Conservation (phyloP, 176 grass and related monocot genomes). For the Bonia amplexicaulis region DNA sequence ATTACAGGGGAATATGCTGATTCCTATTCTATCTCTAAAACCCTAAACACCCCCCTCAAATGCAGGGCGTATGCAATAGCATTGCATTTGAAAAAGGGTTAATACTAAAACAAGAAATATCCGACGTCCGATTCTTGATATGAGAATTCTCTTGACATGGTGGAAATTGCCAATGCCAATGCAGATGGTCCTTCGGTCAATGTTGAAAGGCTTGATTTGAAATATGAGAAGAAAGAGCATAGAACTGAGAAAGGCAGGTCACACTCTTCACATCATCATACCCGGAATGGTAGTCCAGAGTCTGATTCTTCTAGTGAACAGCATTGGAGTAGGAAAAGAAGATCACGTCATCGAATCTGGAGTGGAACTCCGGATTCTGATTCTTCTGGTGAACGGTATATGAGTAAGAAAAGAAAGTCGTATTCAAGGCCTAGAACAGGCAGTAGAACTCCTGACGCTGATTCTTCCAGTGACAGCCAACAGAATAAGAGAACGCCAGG, state of each 20-base stretch:
- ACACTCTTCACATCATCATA: slow-evolving; percentile 17
- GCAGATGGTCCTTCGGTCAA: slow-evolving; percentile 16
- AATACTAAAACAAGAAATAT: no score
- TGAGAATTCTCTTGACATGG: not conserved
- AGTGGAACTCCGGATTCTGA: slow-evolving; percentile 43
- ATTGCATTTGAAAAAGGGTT: no score
- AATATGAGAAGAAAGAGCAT: slow-evolving; percentile 24
- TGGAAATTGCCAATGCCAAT: slow-evolving; percentile 22
- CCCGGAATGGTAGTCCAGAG: slow-evolving; percentile 13
- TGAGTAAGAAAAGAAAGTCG: slow-evolving; percentile 48
- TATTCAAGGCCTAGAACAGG: no score
- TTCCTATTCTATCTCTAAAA: no score
- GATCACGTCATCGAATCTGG: slow-evolving; percentile 14
- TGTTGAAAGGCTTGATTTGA: slow-evolving; percentile 10
- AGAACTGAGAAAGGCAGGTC: slow-evolving; percentile 13
- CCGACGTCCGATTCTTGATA: no score
- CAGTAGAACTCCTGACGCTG: slow-evolving; percentile 40
- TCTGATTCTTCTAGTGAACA: slow-evolving; percentile 54
- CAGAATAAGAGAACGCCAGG: slow-evolving; percentile 32
- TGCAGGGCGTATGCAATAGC: no score
- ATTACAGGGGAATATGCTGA: no score
- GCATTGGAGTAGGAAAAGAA: slow-evolving; percentile 42
- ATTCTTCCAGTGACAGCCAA: slow-evolving; percentile 43
- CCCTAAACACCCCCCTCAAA: no score
- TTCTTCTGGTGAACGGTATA: slow-evolving; percentile 43